phyloP scores from a whole-genome alignment of 177 flowering plant genomes.

The Vitis hybrid region DNA sequence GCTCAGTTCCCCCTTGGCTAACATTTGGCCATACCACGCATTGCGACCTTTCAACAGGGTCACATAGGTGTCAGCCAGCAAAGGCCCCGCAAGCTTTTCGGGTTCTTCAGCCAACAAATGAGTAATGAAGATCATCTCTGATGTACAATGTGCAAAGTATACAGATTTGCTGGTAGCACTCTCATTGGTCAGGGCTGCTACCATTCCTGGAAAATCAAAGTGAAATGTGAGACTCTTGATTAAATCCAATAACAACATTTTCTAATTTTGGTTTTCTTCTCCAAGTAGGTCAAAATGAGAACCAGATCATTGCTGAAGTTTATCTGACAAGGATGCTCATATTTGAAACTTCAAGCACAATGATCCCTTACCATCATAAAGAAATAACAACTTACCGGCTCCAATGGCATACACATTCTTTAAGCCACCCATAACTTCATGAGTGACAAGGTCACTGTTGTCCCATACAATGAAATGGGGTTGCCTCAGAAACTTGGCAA shows the following conservation, averaged over 20 bases:
- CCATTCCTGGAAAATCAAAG: constrained; percentile 68
- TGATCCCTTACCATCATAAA: neutral
- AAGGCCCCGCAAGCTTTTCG: constrained; percentile 86
- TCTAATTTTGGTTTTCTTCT: neutral
- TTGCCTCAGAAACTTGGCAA: constrained; percentile 87
- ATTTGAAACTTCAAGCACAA: no score
- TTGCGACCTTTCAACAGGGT: constrained; percentile 95
- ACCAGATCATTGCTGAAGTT: no score
- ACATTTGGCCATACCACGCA: constrained; percentile 97
- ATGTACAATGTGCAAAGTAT: constrained; percentile 69
- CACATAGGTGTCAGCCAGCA: constrained; percentile 94
- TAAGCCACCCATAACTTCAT: constrained; percentile 99
- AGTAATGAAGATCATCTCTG: constrained; percentile 98
- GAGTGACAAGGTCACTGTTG: constrained; percentile 93
- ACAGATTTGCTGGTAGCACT: constrained; percentile 74
- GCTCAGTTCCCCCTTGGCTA: constrained; percentile 86
- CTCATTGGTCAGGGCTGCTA: constrained; percentile 93
- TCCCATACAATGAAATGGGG: constrained; percentile 95
- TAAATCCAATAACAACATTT: neutral
- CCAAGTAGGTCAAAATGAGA: no score
- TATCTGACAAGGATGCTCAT: no score
- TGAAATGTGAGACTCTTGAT: neutral
- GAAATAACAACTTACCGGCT: constrained; percentile 60
- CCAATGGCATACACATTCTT: constrained; percentile 99
- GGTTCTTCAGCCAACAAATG: constrained; percentile 91